Base-by-base conservation (phyloP, 345 rosid genomes). In the Syzygium aromaticum region DNA sequence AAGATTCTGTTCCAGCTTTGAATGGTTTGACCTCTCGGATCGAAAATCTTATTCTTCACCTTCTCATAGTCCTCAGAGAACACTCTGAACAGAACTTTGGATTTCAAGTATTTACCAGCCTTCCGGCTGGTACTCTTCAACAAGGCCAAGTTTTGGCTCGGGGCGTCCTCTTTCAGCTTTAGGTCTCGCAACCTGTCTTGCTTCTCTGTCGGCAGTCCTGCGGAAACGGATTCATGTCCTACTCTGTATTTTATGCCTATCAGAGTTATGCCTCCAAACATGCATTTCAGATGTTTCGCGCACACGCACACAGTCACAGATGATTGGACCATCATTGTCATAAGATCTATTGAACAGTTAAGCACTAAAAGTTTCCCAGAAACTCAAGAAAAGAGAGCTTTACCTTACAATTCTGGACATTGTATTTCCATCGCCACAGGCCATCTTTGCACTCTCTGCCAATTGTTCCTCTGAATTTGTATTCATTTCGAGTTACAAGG, bases 41-140 rank as follows among this genome's bases (percentile, higher is more conserved):
- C 85, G 43, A 78, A 22, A 40, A 85, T 33, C 51, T 38, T 30
- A 23, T 80, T 85, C 77, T 54, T 88, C 46, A n/a, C 83, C 38
- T 84, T 87, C 46, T 87, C 84, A 17, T 84, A 84, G 86, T 87
- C 89, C 89, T 67, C 89, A 33, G 89, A 87, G 85, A 52, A 84
- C 53, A 67, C 89, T 30, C 86, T 83, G 86, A 27, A 11, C 52
- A 61, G 88, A n/a, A 87, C 61, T 51, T 49, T 51, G 64, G 61
- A 67, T 59, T 87, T 87, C 57, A 84, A 59, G 78, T 52, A 86
- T 84, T 84, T 78, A 19, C 80, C 49, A 73, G 80, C 80, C 80
- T 87, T 73, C 46, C 7, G 49, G 8, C 82, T 73, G 82, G 82
- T 73, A 38, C 80, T 10, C 82, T 38, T 87, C 43, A 56, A 46